Evolutionary conservation across 768 basidiomycete genomes (phyloP).

Genomic region (Lactarius deliciosus): DNA sequence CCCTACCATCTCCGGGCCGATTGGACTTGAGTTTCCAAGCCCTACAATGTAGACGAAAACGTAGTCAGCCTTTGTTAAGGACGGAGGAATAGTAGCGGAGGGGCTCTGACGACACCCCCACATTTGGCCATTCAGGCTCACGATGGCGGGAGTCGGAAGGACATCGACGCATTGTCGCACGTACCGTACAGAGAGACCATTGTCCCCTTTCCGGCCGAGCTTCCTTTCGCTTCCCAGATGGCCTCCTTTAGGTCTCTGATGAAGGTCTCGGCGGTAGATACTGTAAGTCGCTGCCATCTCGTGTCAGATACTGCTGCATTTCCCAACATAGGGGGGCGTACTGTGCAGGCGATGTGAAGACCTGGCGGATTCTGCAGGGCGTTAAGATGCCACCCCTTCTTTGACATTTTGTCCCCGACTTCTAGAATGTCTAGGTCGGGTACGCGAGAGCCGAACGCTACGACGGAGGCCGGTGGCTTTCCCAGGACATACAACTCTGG

Average conservation of each 20-base stretch:
- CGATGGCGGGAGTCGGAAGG: not conserved
- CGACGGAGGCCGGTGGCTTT: conserved; percentile 83
- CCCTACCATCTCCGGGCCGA: conserved; percentile 29
- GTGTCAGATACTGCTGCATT: conserved; percentile 5
- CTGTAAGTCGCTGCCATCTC: conserved; percentile 66
- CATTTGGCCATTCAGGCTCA: no score
- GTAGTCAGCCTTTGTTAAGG: not conserved
- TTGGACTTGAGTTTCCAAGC: conserved; percentile 29
- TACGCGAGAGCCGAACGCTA: conserved; percentile 72
- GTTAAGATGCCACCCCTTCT: conserved; percentile 90
- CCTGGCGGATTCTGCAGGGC: conserved; percentile 76
- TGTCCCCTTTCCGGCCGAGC: conserved; percentile 69
- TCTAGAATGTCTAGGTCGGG: conserved; percentile 69
- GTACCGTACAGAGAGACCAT: conserved; percentile 92
- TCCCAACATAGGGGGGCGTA: conserved; percentile 39
- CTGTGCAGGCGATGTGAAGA: conserved; percentile 93
- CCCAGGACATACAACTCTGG: conserved; percentile 89
- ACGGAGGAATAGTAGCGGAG: not conserved
- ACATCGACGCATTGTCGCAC: conserved; percentile 31
- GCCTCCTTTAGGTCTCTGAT: conserved; percentile 80
- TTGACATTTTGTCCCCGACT: conserved; percentile 86
- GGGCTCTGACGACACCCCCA: not conserved
- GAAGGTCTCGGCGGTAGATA: conserved; percentile 71
- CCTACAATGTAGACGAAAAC: conserved; percentile 9
- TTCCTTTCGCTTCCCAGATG: conserved; percentile 65